Evolutionary conservation across 1,284 basidiomycete species (phyloP).

Genomic region (Melampsora medusae): DNA sequence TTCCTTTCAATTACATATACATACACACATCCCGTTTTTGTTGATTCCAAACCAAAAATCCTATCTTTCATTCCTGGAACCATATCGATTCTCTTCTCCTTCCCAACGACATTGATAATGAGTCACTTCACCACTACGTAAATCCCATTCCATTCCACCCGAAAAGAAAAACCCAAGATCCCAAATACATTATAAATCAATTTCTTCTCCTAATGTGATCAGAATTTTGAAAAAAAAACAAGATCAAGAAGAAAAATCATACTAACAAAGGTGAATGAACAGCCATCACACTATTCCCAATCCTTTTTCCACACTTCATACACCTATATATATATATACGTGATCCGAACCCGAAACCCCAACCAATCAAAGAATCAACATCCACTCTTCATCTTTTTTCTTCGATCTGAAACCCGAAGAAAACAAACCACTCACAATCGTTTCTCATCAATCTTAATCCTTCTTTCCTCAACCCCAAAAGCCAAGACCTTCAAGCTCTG

Average conservation of each 20-base stretch:
- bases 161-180: constrained; percentile 43
- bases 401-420: neutral
- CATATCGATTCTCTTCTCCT: constrained; percentile 66
- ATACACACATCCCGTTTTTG: too few relatives aligned
- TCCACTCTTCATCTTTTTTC: neutral
- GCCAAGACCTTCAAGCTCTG: constrained; percentile 72
- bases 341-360: constrained; percentile 5
- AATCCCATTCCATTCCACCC: neutral
- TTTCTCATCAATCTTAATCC: constrained; percentile 86
- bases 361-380: neutral
- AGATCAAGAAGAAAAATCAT: constrained; percentile 49
- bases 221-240: constrained; percentile 18
- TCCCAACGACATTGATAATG: constrained; percentile 79
- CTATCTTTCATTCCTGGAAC: neutral
- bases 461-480: constrained; percentile 65
- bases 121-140: constrained; percentile 77
- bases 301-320: constrained; percentile 88
- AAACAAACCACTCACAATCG: constrained; percentile 68
- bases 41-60: too few relatives aligned
- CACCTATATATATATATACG: constrained; percentile 63
- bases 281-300: constrained; percentile 91
- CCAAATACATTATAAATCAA: neutral
- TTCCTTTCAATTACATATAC: too few relatives aligned
- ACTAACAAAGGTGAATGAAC: constrained; percentile 71
- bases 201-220: neutral